Evolutionary conservation across 2,329 filamentous ascomycete species (phyloP).

Genomic region (Cylindrodendrum hubeiense): DNA sequence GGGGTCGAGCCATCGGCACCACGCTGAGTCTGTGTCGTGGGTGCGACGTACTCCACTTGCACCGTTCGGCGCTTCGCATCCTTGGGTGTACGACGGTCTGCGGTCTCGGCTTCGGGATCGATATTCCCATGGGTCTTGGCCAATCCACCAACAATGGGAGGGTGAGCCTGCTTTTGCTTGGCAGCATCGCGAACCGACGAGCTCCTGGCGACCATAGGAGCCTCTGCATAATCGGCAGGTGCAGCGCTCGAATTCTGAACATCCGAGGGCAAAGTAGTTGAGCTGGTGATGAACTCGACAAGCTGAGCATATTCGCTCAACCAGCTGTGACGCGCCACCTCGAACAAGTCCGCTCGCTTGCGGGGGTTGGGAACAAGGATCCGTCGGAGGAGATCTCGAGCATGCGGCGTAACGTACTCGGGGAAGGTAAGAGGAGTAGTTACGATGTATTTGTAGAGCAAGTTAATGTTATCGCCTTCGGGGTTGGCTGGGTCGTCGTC

Average conservation of each 20-base stretch:
- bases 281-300: slow-evolving; percentile 96
- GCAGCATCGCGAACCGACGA: slow-evolving; percentile 90
- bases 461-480: slow-evolving; percentile 98
- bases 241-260: slow-evolving; percentile 84
- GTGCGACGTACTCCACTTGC: slow-evolving; percentile 97
- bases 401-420: slow-evolving; percentile 98
- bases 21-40: slow-evolving; percentile 85
- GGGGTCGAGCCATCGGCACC: slow-evolving; percentile 58
- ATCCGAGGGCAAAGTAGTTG: slow-evolving; percentile 87
- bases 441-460: slow-evolving; percentile 99
- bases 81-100: slow-evolving; percentile 72
- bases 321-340: slow-evolving; percentile 98
- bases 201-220: slow-evolving; percentile 79
- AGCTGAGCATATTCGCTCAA: slow-evolving; percentile 97
- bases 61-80: slow-evolving; percentile 95
- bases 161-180: slow-evolving; percentile 71
- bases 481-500: slow-evolving; percentile 98
- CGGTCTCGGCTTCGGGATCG: slow-evolving; percentile 72
- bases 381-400: slow-evolving; percentile 88
- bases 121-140: slow-evolving; percentile 80
- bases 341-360: slow-evolving; percentile 94
- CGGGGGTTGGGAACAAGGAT: slow-evolving; percentile 96
- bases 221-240: slow-evolving; percentile 66
- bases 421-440: slow-evolving; percentile 97
- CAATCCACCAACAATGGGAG: slow-evolving; percentile 71